These are phyloP conservation scores for Russula dissimulans DNA, from an alignment of 768 basidiomycete genomes.

Conservation along the genomic window DNA sequence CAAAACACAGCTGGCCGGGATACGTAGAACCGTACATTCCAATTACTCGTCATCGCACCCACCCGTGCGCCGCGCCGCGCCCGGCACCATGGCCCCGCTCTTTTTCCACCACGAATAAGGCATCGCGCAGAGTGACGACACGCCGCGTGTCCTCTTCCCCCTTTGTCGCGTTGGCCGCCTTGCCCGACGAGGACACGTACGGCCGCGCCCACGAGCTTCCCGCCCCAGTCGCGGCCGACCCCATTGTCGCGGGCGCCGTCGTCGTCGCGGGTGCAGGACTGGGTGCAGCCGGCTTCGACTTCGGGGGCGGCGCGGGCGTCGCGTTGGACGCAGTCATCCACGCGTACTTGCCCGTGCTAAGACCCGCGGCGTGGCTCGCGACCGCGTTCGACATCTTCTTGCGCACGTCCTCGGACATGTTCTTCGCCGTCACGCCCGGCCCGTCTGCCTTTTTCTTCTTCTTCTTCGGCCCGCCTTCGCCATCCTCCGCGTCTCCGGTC, in stretches of 20 bases:
- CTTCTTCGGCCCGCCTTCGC: conserved; percentile 53
- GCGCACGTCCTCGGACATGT: conserved; percentile 85
- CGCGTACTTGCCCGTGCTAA: conserved; percentile 65
- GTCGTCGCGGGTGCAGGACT: conserved; percentile 26
- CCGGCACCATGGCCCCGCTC: conserved; percentile 81
- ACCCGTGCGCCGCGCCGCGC: conserved; percentile 62
- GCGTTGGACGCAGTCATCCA: conserved; percentile 75
- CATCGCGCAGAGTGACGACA: conserved; percentile 64
- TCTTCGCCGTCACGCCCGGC: conserved; percentile 74
- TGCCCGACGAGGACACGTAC: conserved; percentile 48
- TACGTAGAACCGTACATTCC: background rate
- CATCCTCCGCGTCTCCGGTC: conserved; percentile 40
- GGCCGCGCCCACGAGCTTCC: conserved; percentile 49
- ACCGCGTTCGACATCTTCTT: conserved; percentile 91
- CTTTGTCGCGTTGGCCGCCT: conserved; percentile 28
- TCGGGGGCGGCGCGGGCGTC: conserved; percentile 31
- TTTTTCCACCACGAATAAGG: conserved; percentile 78
- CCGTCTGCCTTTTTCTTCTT: conserved; percentile 78
- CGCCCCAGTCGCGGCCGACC: conserved; percentile 20
- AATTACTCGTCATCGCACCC: conserved; percentile 25
- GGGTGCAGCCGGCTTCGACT: conserved; percentile 23
- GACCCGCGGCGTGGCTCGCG: conserved; percentile 80
- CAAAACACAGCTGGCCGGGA: background rate
- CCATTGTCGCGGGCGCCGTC: conserved; percentile 18
- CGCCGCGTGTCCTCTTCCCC: conserved; percentile 45